These are phyloP conservation scores for Exophiala sp. DNA, from an alignment of 2,329 filamentous ascomycete genomes.

Conservation along the genomic window DNA sequence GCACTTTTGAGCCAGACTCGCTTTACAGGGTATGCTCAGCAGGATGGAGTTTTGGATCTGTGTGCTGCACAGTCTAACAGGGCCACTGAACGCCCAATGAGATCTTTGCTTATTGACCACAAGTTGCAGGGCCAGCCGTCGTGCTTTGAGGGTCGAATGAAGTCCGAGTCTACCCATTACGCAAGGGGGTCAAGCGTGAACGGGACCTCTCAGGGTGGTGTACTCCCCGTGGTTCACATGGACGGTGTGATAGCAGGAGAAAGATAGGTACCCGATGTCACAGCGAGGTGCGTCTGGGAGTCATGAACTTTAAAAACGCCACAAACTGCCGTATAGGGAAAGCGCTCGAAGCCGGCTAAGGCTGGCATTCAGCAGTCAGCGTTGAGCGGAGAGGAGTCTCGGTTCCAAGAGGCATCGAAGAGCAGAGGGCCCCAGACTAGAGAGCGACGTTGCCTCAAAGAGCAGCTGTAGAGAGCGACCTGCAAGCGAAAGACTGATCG, in stretches of 20 bases:
- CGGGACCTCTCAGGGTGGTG: too few relatives aligned
- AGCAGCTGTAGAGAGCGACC: not conserved
- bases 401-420: not conserved
- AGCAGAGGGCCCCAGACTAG: too few relatives aligned
- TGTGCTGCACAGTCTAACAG: too few relatives aligned
- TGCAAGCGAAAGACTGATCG: not conserved
- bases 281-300: too few relatives aligned
- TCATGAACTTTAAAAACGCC: conserved; percentile 8
- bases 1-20: too few relatives aligned
- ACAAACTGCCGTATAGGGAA: conserved; percentile 12
- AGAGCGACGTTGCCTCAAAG: too few relatives aligned
- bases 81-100: too few relatives aligned
- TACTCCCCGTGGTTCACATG: too few relatives aligned
- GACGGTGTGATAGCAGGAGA: conserved; percentile 4
- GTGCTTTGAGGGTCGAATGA: not conserved
- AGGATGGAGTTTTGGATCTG: too few relatives aligned
- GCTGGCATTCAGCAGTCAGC: not conserved
- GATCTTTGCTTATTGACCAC: too few relatives aligned
- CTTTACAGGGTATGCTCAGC: too few relatives aligned
- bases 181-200: not conserved
- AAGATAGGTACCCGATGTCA: not conserved
- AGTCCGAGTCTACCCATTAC: conserved; percentile 6
- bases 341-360: not conserved
- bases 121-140: conserved; percentile 7
- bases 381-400: too few relatives aligned